Evolutionary conservation across 2,329 filamentous ascomycete genomes (phyloP).

Genomic region (Fusarium palustre): DNA sequence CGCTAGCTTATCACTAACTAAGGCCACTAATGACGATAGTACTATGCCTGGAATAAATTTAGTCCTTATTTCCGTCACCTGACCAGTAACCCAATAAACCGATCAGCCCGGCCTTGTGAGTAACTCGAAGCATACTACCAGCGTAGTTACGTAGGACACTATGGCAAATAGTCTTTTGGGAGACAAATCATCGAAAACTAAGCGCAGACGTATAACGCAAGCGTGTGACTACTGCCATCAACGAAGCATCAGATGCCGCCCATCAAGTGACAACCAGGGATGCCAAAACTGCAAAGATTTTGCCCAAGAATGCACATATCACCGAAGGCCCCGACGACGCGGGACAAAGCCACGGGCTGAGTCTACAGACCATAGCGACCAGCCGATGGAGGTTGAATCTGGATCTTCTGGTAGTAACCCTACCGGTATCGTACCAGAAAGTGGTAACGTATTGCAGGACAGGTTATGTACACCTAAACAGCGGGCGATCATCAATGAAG

Average conservation of each 20-base stretch:
- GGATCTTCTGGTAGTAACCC: no score
- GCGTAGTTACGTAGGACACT: no score
- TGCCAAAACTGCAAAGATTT: neutral
- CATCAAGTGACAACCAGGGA: neutral
- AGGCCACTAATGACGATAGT: no score
- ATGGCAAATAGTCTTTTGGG: no score
- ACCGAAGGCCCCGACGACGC: neutral
- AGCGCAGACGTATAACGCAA: neutral
- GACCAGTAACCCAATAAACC: no score
- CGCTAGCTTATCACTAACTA: no score
- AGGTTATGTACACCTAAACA: neutral
- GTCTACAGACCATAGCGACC: neutral
- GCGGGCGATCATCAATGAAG: neutral
- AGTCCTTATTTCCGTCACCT: no score
- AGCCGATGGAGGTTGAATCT: neutral
- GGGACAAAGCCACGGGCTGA: neutral
- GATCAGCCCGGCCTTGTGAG: no score
- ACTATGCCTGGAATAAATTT: no score
- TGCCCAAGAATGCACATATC: neutral
- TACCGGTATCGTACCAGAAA: neutral
- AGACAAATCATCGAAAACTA: neutral
- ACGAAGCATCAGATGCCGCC: neutral
- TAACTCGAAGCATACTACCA: no score
- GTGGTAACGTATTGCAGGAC: no score
- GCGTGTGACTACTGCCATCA: conserved; percentile 1